Conservation (phyloP, 2,329 filamentous ascomycete genomes). For the Neobulgaria alba region DNA sequence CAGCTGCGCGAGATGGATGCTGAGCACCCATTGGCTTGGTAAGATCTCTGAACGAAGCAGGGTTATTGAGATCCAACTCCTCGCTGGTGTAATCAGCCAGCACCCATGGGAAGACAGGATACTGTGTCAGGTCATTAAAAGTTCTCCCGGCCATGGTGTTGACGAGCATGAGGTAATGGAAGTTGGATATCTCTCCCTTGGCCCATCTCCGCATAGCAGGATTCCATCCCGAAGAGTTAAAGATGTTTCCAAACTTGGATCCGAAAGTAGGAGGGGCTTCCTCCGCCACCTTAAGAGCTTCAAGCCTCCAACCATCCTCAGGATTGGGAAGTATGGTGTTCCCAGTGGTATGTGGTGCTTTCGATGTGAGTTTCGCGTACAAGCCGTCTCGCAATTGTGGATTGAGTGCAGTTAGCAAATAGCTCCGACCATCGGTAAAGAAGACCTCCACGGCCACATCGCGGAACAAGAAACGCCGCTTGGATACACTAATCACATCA, state of each 20-base stretch:
- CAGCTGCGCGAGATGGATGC: slow-evolving; percentile 62
- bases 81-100: slow-evolving; percentile 92
- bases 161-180: slow-evolving; percentile 96
- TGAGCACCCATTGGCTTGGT: slow-evolving; percentile 97
- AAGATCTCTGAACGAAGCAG: slow-evolving; percentile 78
- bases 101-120: slow-evolving; percentile 97
- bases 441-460: slow-evolving; percentile 97
- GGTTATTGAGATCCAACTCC: slow-evolving; percentile 78
- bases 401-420: slow-evolving; percentile 78
- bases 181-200: slow-evolving; percentile 92
- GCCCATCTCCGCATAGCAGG: slow-evolving; percentile 86
- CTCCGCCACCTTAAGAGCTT: slow-evolving; percentile 64
- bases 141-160: slow-evolving; percentile 96
- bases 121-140: slow-evolving; percentile 97
- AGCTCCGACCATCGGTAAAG: slow-evolving; percentile 93
- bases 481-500: slow-evolving; percentile 91
- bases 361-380: slow-evolving; percentile 63
- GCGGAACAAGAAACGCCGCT: slow-evolving; percentile 87
- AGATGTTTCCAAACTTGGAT: slow-evolving; percentile 85
- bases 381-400: slow-evolving; percentile 69
- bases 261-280: slow-evolving; percentile 59
- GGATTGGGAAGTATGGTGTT: slow-evolving; percentile 62
- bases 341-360: slow-evolving; percentile 72
- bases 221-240: slow-evolving; percentile 73
- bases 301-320: slow-evolving; percentile 87